Conservation (phyloP, 352 stramenopile species). For the Globisporangium spiculum region DNA sequence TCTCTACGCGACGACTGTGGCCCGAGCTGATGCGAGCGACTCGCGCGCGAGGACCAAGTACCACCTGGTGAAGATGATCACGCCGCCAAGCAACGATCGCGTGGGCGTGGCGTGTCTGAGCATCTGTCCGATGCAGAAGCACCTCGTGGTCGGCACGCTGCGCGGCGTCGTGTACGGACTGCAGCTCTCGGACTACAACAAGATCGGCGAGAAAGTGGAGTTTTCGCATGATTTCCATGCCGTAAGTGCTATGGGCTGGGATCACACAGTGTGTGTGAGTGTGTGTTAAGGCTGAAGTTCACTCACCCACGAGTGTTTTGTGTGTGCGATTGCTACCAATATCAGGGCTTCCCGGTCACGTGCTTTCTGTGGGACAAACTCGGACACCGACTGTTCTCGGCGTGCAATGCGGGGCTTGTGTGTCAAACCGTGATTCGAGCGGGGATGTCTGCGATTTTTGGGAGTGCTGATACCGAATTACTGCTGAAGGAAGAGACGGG, state of each 20-base stretch:
- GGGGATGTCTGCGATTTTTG: slow-evolving; percentile 83
- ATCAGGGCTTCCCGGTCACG: slow-evolving; percentile 68
- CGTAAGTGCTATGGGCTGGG: slow-evolving; percentile 19
- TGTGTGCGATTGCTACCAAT: not conserved
- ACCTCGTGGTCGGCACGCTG: slow-evolving; percentile 76
- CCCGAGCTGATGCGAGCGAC: slow-evolving; percentile 26
- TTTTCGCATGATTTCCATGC: slow-evolving; percentile 86
- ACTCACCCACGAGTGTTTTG: not conserved
- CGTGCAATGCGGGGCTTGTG: slow-evolving; percentile 75
- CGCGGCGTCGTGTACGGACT: slow-evolving; percentile 79
- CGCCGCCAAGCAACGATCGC: slow-evolving; percentile 66
- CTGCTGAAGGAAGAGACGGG: slow-evolving; percentile 84
- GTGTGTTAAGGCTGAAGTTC: not conserved
- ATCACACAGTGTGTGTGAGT: not conserved
- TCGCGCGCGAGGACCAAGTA: slow-evolving; percentile 51
- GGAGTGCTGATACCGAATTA: slow-evolving; percentile 76
- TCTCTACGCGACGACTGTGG: slow-evolving; percentile 68
- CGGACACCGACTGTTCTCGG: slow-evolving; percentile 73
- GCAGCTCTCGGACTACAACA: slow-evolving; percentile 81
- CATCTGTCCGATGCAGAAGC: slow-evolving; percentile 79
- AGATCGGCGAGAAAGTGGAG: slow-evolving; percentile 86
- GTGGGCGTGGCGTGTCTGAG: slow-evolving; percentile 70
- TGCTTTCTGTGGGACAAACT: slow-evolving; percentile 80
- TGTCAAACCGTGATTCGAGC: slow-evolving; percentile 74
- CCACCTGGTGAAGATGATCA: slow-evolving; percentile 87